These are phyloP conservation scores for Panicum hallii DNA, from an alignment of 202 grass and related monocot species.

Conservation along the genomic window DNA sequence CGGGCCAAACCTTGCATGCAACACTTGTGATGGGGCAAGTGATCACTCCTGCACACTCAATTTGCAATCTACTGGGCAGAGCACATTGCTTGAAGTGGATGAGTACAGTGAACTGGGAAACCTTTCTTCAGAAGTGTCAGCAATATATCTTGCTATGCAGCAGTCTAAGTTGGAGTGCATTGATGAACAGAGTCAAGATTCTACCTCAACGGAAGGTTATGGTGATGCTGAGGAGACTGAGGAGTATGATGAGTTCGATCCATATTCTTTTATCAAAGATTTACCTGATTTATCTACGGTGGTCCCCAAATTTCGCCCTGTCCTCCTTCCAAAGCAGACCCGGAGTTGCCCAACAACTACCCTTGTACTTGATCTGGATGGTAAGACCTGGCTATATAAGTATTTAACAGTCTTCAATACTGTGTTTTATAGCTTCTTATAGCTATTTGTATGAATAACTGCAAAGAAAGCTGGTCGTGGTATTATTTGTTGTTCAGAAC, in stretches of 20 bases:
- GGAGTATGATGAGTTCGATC: constrained; percentile 86
- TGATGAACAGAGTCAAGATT: constrained; percentile 84
- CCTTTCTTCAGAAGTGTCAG: constrained; percentile 85
- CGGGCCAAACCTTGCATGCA: constrained; percentile 41
- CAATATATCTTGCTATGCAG: constrained; percentile 92
- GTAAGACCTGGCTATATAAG: constrained; percentile 59
- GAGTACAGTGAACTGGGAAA: constrained; percentile 79
- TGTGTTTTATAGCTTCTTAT: not conserved
- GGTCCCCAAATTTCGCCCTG: constrained; percentile 87
- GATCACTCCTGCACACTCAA: constrained; percentile 29
- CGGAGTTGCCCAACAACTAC: constrained; percentile 90
- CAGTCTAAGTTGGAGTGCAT: constrained; percentile 81
- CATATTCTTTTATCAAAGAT: constrained; percentile 87
- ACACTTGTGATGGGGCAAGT: constrained; percentile 31
- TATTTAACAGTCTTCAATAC: constrained; percentile 2
- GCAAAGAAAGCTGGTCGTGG: not conserved
- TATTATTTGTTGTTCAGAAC: not conserved
- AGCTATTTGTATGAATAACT: not conserved
- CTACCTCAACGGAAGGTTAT: constrained; percentile 71
- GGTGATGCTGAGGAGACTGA: constrained; percentile 69
- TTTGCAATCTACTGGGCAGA: constrained; percentile 56
- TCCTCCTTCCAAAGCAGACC: constrained; percentile 93
- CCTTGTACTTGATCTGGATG: constrained; percentile 95
- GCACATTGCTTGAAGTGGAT: constrained; percentile 56
- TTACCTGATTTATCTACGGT: constrained; percentile 87